Conservation (phyloP, 371 early-diverging fungal genomes). For the Fennellomyces sp. region DNA sequence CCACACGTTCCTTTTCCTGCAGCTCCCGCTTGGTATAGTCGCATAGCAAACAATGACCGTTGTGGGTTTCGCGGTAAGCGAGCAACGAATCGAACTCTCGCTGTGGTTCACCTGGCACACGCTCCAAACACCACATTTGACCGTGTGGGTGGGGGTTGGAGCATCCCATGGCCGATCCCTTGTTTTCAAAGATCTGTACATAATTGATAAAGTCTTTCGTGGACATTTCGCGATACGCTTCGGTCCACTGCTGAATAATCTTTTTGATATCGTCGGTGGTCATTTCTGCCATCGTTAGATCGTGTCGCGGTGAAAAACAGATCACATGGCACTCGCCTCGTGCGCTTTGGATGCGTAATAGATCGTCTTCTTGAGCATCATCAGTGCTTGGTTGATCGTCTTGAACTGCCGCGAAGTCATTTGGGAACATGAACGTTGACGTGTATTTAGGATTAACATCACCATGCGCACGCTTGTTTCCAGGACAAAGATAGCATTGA, state of each 20-base stretch:
- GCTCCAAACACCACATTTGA: constrained; percentile 90
- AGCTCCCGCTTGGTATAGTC: constrained; percentile 76
- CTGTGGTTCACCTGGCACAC: constrained; percentile 78
- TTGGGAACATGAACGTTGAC: constrained; percentile 81
- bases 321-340: constrained; percentile 87
- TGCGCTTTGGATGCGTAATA: constrained; percentile 71
- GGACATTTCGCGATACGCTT: constrained; percentile 53
- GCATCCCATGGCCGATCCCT: constrained; percentile 96
- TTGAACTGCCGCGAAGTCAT: constrained; percentile 89
- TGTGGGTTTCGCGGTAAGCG: constrained; percentile 53
- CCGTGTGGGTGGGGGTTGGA: constrained; percentile 94
- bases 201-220: constrained; percentile 59
- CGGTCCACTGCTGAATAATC: constrained; percentile 82
- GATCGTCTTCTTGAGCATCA: constrained; percentile 32
- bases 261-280: constrained; percentile 52
- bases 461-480: constrained; percentile 80
- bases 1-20: constrained; percentile 63
- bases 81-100: constrained; percentile 68
- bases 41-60: constrained; percentile 73
- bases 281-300: constrained; percentile 90
- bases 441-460: constrained; percentile 77
- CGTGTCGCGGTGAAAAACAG: constrained; percentile 89
- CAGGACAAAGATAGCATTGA: constrained; percentile 84
- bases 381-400: constrained; percentile 53
- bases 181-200: constrained; percentile 96